Evolutionary conservation across 75 land plant species (phyloP).

Genomic region (Sequoia sempervirens): DNA sequence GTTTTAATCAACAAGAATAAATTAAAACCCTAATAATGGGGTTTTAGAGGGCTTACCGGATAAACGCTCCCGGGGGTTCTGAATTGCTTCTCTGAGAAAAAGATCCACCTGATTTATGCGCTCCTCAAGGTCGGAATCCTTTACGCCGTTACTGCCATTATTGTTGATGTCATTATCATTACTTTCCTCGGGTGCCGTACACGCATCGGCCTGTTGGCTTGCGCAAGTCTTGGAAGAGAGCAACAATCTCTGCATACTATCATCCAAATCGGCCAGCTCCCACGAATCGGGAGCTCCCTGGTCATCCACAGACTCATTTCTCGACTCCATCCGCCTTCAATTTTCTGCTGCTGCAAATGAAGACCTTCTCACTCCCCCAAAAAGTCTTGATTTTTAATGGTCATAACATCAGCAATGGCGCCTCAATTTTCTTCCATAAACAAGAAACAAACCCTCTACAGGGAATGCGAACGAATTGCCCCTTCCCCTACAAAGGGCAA

Average conservation of each 20-base stretch:
- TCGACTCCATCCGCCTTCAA: conserved; percentile 3
- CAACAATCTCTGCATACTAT: conserved; percentile 50
- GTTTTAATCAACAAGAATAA: no score
- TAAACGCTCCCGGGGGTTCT: conserved; percentile 86
- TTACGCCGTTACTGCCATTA: no score
- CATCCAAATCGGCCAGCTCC: conserved; percentile 92
- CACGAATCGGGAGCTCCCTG: conserved; percentile 75
- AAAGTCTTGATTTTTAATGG: no score
- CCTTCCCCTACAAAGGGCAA: no score
- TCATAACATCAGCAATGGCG: no score
- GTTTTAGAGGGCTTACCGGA: conserved; percentile 44
- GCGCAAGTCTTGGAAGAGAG: conserved; percentile 15
- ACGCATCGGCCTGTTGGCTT: neutral
- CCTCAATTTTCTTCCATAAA: no score
- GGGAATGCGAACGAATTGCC: no score
- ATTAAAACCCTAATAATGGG: neutral
- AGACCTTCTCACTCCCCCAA: neutral
- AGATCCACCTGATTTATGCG: conserved; percentile 61
- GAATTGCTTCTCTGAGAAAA: conserved; percentile 83
- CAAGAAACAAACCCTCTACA: neutral
- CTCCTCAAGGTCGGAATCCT: conserved; percentile 19
- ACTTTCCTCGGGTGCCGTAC: neutral
- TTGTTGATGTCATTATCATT: neutral
- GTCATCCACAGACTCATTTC: conserved; percentile 26
- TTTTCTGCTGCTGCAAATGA: neutral